Percentiles rank a stretch among this genome's conserved stretches.
Evolutionary conservation across 2,329 filamentous ascomycete genomes (phyloP).

Genomic region (Colletotrichum tanaceti): DNA sequence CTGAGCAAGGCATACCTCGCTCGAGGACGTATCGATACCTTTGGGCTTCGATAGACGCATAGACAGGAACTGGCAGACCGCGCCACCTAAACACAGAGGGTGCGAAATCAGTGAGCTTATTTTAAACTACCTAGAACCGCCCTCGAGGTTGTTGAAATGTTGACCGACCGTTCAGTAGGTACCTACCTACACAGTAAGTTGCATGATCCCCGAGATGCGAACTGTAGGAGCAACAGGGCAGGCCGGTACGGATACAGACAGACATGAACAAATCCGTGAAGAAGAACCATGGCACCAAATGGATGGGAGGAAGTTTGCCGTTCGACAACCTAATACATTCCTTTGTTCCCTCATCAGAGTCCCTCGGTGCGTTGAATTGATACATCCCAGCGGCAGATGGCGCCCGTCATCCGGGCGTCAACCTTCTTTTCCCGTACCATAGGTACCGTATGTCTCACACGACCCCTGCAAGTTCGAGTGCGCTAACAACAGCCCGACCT

Average conservation of each 20-base stretch:
- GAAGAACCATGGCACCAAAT: constrained; percentile 18
- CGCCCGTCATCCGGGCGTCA: constrained; percentile 25
- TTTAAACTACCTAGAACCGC: no score
- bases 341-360: constrained; percentile 4
- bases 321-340: constrained; percentile 12
- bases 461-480: constrained; percentile 1
- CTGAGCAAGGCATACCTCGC: background rate
- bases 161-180: no score
- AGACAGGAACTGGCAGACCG: background rate
- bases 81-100: background rate
- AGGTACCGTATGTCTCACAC: background rate
- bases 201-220: background rate
- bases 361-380: background rate
- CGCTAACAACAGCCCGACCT: constrained; percentile 15
- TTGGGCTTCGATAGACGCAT: background rate
- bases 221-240: background rate
- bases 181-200: background rate
- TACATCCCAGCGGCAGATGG: constrained; percentile 1
- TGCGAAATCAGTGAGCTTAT: no score
- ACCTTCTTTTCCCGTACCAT: constrained; percentile 11
- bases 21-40: background rate
- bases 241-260: constrained; percentile 9
- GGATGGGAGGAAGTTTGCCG: constrained; percentile 23
- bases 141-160: background rate
- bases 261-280: background rate